Percentiles rank a stretch among this genome's conserved stretches.
Evolutionary conservation across 177 flowering plant species (phyloP).

Genomic region (Vitis hybrid): DNA sequence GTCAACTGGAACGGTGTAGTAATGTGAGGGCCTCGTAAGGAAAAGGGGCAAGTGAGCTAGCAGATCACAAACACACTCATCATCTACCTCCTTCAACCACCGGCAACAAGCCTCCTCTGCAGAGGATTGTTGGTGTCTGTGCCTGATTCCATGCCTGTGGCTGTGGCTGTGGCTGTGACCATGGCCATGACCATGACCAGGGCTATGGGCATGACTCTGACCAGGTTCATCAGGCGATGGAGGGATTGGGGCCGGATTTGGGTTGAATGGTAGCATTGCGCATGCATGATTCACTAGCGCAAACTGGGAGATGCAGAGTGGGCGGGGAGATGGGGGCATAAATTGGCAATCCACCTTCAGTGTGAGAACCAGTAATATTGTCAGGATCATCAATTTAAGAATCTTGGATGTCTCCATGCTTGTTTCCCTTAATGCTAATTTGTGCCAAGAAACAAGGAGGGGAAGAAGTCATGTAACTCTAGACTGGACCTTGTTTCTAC

Average conservation of each 20-base stretch:
- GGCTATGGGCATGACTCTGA: neutral
- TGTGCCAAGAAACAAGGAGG: neutral
- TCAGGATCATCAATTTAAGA: constrained; percentile 1
- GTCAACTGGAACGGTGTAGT: constrained; percentile 32
- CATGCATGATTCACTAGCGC: constrained; percentile 59
- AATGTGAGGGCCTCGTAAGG: constrained; percentile 42
- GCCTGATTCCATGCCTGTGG: constrained; percentile 14
- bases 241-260: constrained; percentile 6
- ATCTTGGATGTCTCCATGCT: constrained; percentile 17
- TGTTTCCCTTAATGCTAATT: neutral
- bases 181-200: neutral
- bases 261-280: constrained; percentile 21
- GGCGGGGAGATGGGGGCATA: constrained; percentile 8
- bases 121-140: constrained; percentile 5
- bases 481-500: constrained; percentile 1
- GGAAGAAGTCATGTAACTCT: neutral
- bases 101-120: constrained; percentile 39
- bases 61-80: constrained; percentile 50
- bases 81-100: constrained; percentile 51
- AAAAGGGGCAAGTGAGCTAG: constrained; percentile 50
- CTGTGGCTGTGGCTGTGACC: constrained; percentile 11
- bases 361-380: neutral
- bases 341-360: neutral
- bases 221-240: constrained; percentile 5
- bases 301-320: constrained; percentile 52